A percentile compares a stretch with the other conserved stretches of the same genome.
These are phyloP conservation scores for Triglochin maritima DNA, from an alignment of 106 monocot species.

Conservation along the genomic window DNA sequence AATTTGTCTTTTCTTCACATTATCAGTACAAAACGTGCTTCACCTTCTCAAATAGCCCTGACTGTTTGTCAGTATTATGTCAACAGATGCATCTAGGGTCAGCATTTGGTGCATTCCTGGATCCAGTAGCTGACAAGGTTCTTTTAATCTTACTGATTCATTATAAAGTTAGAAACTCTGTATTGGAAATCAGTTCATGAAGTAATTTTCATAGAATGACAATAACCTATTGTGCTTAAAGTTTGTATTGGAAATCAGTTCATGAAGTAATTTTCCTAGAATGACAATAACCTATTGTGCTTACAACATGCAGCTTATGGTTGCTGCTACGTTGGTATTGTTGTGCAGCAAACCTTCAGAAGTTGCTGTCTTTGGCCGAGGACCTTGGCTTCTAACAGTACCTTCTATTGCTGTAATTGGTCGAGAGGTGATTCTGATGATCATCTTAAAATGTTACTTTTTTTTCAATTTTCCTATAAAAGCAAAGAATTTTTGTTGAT, in stretches of 20 bases:
- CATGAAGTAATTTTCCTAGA: no score
- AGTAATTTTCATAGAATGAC: no score
- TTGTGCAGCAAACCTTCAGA: constrained; percentile 12
- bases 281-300: neutral
- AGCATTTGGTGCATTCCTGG: constrained; percentile 28
- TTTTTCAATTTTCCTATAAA: neutral
- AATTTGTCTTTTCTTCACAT: neutral
- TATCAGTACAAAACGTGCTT: neutral
- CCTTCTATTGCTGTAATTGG: constrained; percentile 20
- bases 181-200: no score
- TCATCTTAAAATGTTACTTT: neutral
- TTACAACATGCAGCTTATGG: constrained; percentile 14
- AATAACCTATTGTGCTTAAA: no score
- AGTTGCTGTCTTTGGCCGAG: constrained; percentile 3
- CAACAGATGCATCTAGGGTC: constrained; percentile 19
- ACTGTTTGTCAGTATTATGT: neutral
- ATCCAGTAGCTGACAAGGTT: constrained; percentile 30
- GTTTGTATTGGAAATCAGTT: no score
- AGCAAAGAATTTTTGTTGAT: neutral
- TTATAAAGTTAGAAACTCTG: no score
- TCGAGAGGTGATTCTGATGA: constrained; percentile 11
- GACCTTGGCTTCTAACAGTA: constrained; percentile 11
- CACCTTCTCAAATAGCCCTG: neutral
- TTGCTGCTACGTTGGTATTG: constrained; percentile 11
- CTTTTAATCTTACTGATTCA: neutral